Evolutionary conservation across 2,329 filamentous ascomycete genomes (phyloP), one percentile per base, ranked within the genome.

Genomic region (Stagonosporopsis tanaceti): DNA sequence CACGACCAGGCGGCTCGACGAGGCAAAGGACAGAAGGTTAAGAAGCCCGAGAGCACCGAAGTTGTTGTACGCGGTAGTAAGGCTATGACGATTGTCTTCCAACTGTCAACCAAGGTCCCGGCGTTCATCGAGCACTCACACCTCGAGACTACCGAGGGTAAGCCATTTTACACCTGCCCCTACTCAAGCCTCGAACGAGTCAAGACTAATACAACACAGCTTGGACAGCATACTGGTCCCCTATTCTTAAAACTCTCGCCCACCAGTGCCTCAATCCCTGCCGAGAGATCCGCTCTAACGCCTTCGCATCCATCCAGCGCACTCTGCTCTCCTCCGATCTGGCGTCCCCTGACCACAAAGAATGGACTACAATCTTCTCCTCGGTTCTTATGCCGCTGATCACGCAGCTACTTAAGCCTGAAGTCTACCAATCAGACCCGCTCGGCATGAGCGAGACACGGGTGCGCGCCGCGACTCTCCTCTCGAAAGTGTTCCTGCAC

Each of bases 211-310:
- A 39, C 11, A 28, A 35, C 11, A 32, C 42, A 91, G 95, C 95
- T 14, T 99, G 95, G 95, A 93, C 92, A 47, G 92, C 95, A 8
- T 99, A 99, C 76, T 99, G 95, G 95, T 89, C 93, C 14, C 95
- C 94, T 1, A 93, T 99, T 25, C 95, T 99, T 77, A 87, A 92
- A 66, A 91, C 92, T 6, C 80, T 99, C 17, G 95, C 91, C 3
- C 87, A 87, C 4, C 95, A 99, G 78, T 97, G 93, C 77, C 91
- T 92, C 51, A 99, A 98, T 73, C 93, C 93, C 0, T 97, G 93
- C 71, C 90, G 94, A 52, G 93, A 97, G 68, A 92, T 99, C 57
- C 88, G 95, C 3, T 91, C 96, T 68, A 86, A 96, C 70, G 92
- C 95, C 1, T 92, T 98, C 67, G 87, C 89, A 7, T 92, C 89